Evolutionary conservation across 805 yeast species (phyloP), one percentile per base, ranked within the genome.

Genomic region (Candida tibetensis): DNA sequence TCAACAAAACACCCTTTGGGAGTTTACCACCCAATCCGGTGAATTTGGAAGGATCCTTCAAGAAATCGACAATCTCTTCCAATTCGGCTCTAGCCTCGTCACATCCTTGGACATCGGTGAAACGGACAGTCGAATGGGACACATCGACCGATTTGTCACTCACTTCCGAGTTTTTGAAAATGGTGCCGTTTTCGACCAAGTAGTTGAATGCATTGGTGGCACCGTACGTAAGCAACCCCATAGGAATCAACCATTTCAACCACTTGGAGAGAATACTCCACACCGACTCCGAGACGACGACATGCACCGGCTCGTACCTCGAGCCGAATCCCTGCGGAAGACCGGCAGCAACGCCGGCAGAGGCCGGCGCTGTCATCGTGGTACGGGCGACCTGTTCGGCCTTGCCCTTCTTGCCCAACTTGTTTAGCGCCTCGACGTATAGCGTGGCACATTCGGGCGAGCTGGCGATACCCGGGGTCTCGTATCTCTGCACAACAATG

Each of bases 1-100:
- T 93, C 47, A 91, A 72, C 42, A 93, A 69, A 5, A 93, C 95
- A 72, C 99, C 99, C 61, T 91, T 93, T 41, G 99, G 98, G 53
- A 93, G 73, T 62, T 90, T 90, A 36, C 99, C 99, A 49, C 99
- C 99, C 34, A 93, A 74, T 1, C 95, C 95, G 35, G 97, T 95
- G 67, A 89, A 93, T 61, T 87, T 85, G 14, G 96, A 79, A 15
- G 99, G 99, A 60, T 93, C 98, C 57, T 89, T 89, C 55, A 93
- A 76, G 56, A 93, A 93, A 43, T 91, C 97, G n/a, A 93, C 99
- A 53, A 95, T 86, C 64, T 93, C 99, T 63, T 93, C 96, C 46
- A 93, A 74, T 66, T 93, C 99, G 5, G 95, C 87, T 55, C 97
- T 81, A 3, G 99, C 99, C 69, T 93, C 99, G 64, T 95, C 99